Conservation (phyloP, 2,329 filamentous ascomycete genomes). For the Nemania serpens region DNA sequence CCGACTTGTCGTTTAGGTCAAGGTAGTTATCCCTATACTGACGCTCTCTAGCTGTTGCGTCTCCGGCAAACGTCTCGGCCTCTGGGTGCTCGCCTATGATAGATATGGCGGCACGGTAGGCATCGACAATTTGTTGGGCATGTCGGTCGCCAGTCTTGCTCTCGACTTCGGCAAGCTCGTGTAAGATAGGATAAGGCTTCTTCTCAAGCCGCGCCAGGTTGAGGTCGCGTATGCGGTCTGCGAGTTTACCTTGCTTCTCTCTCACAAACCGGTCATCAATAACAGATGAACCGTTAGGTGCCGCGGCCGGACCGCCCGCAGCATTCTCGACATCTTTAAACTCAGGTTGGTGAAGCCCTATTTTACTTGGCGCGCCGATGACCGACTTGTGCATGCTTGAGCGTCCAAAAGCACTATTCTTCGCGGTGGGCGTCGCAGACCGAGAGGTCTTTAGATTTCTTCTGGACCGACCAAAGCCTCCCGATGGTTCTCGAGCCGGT, state of each 20-base stretch:
- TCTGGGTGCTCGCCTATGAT: conserved; percentile 75
- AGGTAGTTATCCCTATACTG: conserved; percentile 78
- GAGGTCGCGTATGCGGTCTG: conserved; percentile 76
- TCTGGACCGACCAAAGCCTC: conserved; percentile 64
- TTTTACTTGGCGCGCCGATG: conserved; percentile 76
- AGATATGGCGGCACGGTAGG: conserved; percentile 79
- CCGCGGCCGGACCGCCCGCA: conserved; percentile 51
- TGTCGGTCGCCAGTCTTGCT: conserved; percentile 70
- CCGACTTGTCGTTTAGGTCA: conserved; percentile 71
- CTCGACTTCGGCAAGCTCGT: conserved; percentile 77
- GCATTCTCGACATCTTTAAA: conserved; percentile 72
- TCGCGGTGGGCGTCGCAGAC: conserved; percentile 44
- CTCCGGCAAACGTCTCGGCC: conserved; percentile 61
- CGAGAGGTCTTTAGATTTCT: conserved; percentile 50
- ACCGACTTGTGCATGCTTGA: conserved; percentile 81
- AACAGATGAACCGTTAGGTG: conserved; percentile 56
- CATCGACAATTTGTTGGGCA: conserved; percentile 75
- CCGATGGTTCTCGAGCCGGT: conserved; percentile 53
- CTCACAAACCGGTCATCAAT: conserved; percentile 76
- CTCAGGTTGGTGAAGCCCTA: conserved; percentile 65
- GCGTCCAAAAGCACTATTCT: conserved; percentile 63
- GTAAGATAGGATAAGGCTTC: conserved; percentile 72
- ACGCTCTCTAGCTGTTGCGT: conserved; percentile 73
- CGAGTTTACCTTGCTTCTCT: conserved; percentile 83
- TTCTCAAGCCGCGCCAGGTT: conserved; percentile 73